Evolutionary conservation across 495 filamentous ascomycete genomes (phyloP).

Genomic region (Usnea hakonensis): DNA sequence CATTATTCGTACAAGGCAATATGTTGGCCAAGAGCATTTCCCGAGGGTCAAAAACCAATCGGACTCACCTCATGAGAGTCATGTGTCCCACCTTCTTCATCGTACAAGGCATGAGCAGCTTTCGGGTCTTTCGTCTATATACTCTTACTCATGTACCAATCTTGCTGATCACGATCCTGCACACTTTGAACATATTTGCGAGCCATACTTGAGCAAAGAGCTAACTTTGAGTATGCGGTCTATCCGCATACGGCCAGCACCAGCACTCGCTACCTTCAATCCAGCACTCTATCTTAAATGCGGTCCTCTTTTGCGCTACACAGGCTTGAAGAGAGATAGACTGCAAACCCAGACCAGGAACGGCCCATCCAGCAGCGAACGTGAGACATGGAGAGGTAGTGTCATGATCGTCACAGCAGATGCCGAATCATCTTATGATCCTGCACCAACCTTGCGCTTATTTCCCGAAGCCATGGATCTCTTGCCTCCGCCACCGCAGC

Average conservation of each 20-base stretch:
- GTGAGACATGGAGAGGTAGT: constrained; percentile 85
- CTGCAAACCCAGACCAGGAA: constrained; percentile 31
- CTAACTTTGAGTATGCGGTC: constrained; percentile 32
- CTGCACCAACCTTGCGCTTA: constrained; percentile 64
- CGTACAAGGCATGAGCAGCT: constrained; percentile 5
- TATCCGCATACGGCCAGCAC: constrained; percentile 31
- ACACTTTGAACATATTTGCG: constrained; percentile 24
- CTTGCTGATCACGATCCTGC: constrained; percentile 22
- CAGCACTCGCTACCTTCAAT: constrained; percentile 63
- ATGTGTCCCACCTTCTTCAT: constrained; percentile 8
- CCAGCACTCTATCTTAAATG: constrained; percentile 80
- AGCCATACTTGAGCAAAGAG: constrained; percentile 27
- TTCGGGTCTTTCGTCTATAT: constrained; percentile 13
- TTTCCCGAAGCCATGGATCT: constrained; percentile 83
- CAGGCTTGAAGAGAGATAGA: constrained; percentile 52
- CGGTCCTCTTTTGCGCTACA: constrained; percentile 82
- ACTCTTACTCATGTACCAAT: constrained; percentile 22
- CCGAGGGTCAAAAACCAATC: background rate
- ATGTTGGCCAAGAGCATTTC: constrained; percentile 7
- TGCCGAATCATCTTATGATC: constrained; percentile 70
- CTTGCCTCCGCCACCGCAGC: constrained; percentile 67
- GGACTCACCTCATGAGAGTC: background rate
- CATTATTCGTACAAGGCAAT: constrained; percentile 12
- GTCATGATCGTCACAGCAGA: constrained; percentile 92
- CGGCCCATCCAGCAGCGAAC: constrained; percentile 36